phyloP scores from a whole-genome alignment of 768 basidiomycete species.

The Hortiboletus campestris region DNA sequence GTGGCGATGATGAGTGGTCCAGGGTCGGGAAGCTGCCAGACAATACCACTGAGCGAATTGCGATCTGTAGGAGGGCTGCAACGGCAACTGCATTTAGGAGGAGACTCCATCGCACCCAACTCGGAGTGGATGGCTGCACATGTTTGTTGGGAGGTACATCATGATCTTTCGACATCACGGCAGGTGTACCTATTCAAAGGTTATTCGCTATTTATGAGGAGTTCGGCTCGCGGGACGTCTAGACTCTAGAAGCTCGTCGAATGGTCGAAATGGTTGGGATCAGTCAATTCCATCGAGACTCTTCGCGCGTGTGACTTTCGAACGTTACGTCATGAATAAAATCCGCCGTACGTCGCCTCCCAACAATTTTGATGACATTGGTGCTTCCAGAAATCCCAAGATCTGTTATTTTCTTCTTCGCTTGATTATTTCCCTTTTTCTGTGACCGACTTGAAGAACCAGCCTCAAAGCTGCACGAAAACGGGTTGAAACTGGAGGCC shows the following conservation, averaged over 20 bases:
- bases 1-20: not conserved
- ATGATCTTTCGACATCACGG: constrained; percentile 1
- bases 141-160: not conserved
- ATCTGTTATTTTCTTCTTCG: not conserved
- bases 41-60: not conserved
- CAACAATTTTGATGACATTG: no score
- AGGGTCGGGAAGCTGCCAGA: not conserved
- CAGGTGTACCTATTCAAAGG: not conserved
- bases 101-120: constrained; percentile 19
- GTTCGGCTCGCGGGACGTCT: not conserved
- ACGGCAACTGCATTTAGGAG: constrained; percentile 10
- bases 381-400: no score
- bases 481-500: no score
- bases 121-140: constrained; percentile 1
- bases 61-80: constrained; percentile 11
- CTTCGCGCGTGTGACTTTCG: no score
- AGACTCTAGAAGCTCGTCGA: no score
- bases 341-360: no score
- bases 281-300: no score
- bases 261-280: no score
- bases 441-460: no score
- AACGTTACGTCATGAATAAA: no score
- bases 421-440: not conserved
- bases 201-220: not conserved
- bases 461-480: no score